Conservation (phyloP, 768 basidiomycete species). For the Boletus eberwhitei region DNA sequence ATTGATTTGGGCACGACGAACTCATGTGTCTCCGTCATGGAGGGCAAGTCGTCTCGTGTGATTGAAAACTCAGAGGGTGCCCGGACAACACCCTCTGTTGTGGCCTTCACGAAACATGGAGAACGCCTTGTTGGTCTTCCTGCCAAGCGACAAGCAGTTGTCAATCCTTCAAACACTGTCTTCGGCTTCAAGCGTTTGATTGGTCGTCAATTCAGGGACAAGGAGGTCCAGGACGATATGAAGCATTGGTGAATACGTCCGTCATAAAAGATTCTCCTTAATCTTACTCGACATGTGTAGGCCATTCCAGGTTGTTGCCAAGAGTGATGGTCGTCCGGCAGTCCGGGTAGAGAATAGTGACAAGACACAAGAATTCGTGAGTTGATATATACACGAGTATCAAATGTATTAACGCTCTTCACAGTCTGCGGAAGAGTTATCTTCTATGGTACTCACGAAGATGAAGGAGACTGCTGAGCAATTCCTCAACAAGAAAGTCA, state of each 20-base stretch:
- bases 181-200: slow-evolving; percentile 94
- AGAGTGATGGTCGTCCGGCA: slow-evolving; percentile 71
- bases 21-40: slow-evolving; percentile 92
- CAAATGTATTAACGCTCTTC: slow-evolving; percentile 15
- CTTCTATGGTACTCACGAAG: slow-evolving; percentile 84
- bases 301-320: slow-evolving; percentile 78
- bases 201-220: slow-evolving; percentile 89
- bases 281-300: slow-evolving; percentile 33
- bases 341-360: slow-evolving; percentile 84
- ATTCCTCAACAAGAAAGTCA: slow-evolving; percentile 89
- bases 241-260: slow-evolving; percentile 63
- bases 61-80: slow-evolving; percentile 98
- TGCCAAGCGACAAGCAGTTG: slow-evolving; percentile 95
- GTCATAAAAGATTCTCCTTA: background rate
- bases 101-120: slow-evolving; percentile 98
- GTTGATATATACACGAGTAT: slow-evolving; percentile 29
- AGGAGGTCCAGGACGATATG: slow-evolving; percentile 90
- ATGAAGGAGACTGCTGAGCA: slow-evolving; percentile 97
- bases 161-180: slow-evolving; percentile 92
- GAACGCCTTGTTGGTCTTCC: slow-evolving; percentile 95
- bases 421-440: slow-evolving; percentile 82
- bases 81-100: slow-evolving; percentile 96
- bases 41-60: slow-evolving; percentile 90
- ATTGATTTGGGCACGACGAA: slow-evolving; percentile 96
- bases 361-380: slow-evolving; percentile 75